Evolutionary conservation across 2,329 filamentous ascomycete genomes (phyloP), one percentile per base, ranked within the genome.

Genomic region (Meredithiella fracta): DNA sequence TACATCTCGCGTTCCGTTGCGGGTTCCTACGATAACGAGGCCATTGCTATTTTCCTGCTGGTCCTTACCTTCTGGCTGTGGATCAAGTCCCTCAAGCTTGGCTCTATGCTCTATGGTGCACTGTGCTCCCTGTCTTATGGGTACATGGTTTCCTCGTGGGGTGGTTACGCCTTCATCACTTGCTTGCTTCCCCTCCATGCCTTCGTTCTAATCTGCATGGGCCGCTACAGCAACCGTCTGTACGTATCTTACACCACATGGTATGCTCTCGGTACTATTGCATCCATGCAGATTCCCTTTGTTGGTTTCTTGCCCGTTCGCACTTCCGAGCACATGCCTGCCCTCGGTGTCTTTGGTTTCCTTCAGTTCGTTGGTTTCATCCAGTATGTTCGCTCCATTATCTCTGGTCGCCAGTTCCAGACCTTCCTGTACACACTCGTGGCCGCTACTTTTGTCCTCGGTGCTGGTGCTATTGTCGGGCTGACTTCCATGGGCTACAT

Each of bases 131-230:
- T 98, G 56, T 97, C 94, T 73, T 98, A 98, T 71, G 92, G 92
- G 66, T 98, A 98, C 80, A 98, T 98, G 92, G 92, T 98, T 61
- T 92, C 91, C 51, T 94, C 94, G 17, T 98, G 92, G 92, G 92
- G 92, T 77, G 92, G 92, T 66, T 98, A 98, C 69, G 92, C 95
- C 65, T 98, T 98, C 79, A 98, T 98, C 67, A 98, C 94, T 60
- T 96, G 94, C 68, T 73, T 98, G 70, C 82, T 98, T 59, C 92
- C 92, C 38, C 79, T 98, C 62, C 92, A 98, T 70, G 83, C 87
- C 6, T 90, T 98, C 64, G 88, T 95, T 50, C 77, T 98, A 62
- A 84, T 98, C 65, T 87, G 85, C 72, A 98, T 98, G 91, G 94
- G 94, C 53, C 77, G 92, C 59, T 98, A 94, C 71, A 97, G 90